phyloP scores from a whole-genome alignment of 768 basidiomycete species.

The Hypholoma sublateritium region DNA sequence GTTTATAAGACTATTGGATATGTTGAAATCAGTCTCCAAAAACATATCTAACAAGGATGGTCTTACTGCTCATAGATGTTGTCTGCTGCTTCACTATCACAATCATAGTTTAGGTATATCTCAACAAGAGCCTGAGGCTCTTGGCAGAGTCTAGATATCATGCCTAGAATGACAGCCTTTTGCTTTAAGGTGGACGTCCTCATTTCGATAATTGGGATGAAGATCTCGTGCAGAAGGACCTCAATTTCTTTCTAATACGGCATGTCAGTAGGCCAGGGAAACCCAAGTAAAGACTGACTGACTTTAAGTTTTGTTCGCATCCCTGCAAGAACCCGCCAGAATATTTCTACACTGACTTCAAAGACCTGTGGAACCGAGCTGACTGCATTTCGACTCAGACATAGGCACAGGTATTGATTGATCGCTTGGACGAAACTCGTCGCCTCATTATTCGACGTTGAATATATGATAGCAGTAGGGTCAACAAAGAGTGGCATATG shows the following conservation, averaged over 20 bases:
- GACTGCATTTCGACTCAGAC: conserved; percentile 92
- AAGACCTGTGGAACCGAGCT: conserved; percentile 96
- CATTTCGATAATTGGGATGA: conserved; percentile 98
- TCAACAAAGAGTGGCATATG: conserved; percentile 92
- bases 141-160: conserved; percentile 85
- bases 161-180: conserved; percentile 88
- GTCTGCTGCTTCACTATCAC: conserved; percentile 90
- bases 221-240: conserved; percentile 97
- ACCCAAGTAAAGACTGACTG: conserved; percentile 13
- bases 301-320: conserved; percentile 97
- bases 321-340: conserved; percentile 93
- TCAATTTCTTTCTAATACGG: conserved; percentile 92
- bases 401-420: conserved; percentile 94
- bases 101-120: conserved; percentile 98
- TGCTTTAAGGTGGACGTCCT: conserved; percentile 93
- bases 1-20: conserved; percentile 73
- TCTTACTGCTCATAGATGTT: conserved; percentile 96
- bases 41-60: not conserved
- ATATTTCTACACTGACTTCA: conserved; percentile 97
- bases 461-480: conserved; percentile 86
- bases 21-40: not conserved
- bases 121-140: conserved; percentile 98
- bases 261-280: conserved; percentile 4
- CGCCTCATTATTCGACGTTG: conserved; percentile 83
- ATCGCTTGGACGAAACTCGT: conserved; percentile 91